A percentile compares a stretch with the other conserved stretches of the same genome.
Conservation (phyloP, 2,329 filamentous ascomycete genomes). For the Penicillium sp. region DNA sequence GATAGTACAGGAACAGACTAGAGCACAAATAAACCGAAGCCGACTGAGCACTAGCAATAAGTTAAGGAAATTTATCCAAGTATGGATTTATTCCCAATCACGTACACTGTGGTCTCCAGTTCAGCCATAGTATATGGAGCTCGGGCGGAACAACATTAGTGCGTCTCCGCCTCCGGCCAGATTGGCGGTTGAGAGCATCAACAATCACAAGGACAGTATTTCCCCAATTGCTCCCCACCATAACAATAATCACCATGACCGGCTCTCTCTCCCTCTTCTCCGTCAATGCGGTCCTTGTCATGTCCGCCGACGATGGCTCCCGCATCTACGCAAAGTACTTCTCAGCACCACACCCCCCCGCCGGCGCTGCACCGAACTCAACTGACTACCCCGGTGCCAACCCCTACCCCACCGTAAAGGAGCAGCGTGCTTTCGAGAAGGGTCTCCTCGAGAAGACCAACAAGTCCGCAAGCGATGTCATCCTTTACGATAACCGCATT, state of each 20-base stretch:
- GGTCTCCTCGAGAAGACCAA: slow-evolving; percentile 91
- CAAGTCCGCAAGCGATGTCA: slow-evolving; percentile 93
- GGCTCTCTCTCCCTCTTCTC: slow-evolving; percentile 73
- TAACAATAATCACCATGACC: slow-evolving; percentile 55
- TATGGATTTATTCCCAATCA: neutral
- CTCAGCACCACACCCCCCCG: slow-evolving; percentile 64
- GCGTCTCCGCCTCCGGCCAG: slow-evolving; percentile 26
- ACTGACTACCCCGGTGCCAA: slow-evolving; percentile 63
- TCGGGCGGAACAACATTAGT: slow-evolving; percentile 24
- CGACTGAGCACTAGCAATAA: neutral
- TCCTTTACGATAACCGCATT: slow-evolving; percentile 94
- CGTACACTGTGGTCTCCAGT: neutral
- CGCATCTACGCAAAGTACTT: slow-evolving; percentile 96
- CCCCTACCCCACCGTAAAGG: slow-evolving; percentile 84
- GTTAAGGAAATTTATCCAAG: too few relatives aligned
- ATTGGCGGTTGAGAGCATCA: slow-evolving; percentile 24
- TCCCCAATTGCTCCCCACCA: slow-evolving; percentile 12
- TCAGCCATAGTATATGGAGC: neutral
- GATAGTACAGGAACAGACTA: too few relatives aligned
- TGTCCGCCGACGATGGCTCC: slow-evolving; percentile 81
- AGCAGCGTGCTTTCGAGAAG: slow-evolving; percentile 96
- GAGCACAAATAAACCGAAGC: neutral
- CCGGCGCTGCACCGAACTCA: slow-evolving; percentile 56
- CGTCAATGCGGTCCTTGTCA: slow-evolving; percentile 73
- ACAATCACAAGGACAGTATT: slow-evolving; percentile 11